A percentile compares a stretch with the other conserved stretches of the same genome.
Evolutionary conservation across 2,329 filamentous ascomycete species (phyloP).

Genomic region (Tolypocladium ophioglossoides): DNA sequence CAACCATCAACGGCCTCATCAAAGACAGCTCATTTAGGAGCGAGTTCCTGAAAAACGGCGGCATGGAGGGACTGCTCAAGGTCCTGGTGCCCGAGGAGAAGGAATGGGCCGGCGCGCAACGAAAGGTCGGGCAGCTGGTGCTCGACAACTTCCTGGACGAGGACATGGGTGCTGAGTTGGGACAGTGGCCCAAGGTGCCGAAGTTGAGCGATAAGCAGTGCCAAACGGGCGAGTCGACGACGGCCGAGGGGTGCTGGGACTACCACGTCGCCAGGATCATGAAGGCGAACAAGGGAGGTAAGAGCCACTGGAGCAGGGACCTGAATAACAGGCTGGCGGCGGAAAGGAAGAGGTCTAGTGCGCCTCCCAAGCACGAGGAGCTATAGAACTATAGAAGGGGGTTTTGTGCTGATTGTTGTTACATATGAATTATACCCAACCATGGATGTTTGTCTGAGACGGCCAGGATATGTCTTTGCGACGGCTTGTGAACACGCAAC

Average conservation of each 20-base stretch:
- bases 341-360: conserved; percentile 17
- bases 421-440: background rate
- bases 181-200: conserved; percentile 40
- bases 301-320: conserved; percentile 35
- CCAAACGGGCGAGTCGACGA: conserved; percentile 14
- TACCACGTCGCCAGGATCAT: conserved; percentile 35
- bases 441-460: background rate
- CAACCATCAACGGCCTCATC: conserved; percentile 45
- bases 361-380: conserved; percentile 15
- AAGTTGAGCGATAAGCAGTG: conserved; percentile 26
- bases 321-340: conserved; percentile 24
- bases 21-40: conserved; percentile 39
- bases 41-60: conserved; percentile 43
- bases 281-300: conserved; percentile 23
- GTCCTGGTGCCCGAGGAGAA: conserved; percentile 37
- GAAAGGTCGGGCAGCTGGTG: conserved; percentile 46
- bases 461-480: background rate
- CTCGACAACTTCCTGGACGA: conserved; percentile 58
- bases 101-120: conserved; percentile 39
- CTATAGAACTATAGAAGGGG: conserved; percentile 16
- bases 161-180: conserved; percentile 47
- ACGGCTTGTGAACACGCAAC: background rate
- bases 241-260: conserved; percentile 48
- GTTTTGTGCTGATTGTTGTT: background rate
- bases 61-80: conserved; percentile 43